Percentiles rank a stretch among this genome's conserved stretches.
These are phyloP conservation scores for Alternaria brassicae DNA, from an alignment of 2,329 filamentous ascomycete species.

Conservation along the genomic window DNA sequence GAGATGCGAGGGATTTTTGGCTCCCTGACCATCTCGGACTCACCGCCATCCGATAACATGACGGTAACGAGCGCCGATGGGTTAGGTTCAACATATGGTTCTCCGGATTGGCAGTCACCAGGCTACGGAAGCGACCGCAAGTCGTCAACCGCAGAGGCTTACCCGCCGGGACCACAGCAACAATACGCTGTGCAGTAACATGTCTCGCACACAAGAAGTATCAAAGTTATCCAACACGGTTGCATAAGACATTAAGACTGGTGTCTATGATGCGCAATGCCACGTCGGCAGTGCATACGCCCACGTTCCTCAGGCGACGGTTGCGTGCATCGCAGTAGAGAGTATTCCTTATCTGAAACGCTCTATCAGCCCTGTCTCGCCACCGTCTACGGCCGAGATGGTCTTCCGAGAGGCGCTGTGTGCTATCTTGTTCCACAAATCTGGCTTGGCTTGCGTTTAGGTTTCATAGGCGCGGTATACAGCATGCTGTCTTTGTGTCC, in stretches of 20 bases:
- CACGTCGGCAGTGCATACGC: constrained; percentile 8
- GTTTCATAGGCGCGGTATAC: not conserved
- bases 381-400: not conserved
- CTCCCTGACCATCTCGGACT: constrained; percentile 49
- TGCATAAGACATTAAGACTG: constrained; percentile 7
- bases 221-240: not conserved
- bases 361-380: constrained; percentile 30
- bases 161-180: constrained; percentile 15
- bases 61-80: constrained; percentile 38
- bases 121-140: constrained; percentile 32
- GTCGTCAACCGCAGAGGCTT: constrained; percentile 24
- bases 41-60: constrained; percentile 39
- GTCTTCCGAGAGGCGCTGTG: constrained; percentile 35
- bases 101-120: constrained; percentile 33
- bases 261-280: constrained; percentile 13
- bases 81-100: constrained; percentile 26
- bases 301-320: constrained; percentile 13
- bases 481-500: constrained; percentile 3
- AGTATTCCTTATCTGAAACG: constrained; percentile 20
- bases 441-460: constrained; percentile 19
- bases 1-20: constrained; percentile 75
- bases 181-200: constrained; percentile 26
- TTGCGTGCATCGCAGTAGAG: constrained; percentile 15
- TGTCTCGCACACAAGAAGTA: not conserved
- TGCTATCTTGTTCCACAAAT: constrained; percentile 34